Percentiles rank a stretch among this genome's conserved stretches.
These are phyloP conservation scores for Suillus placidus DNA, from an alignment of 768 basidiomycete genomes.

Conservation along the genomic window DNA sequence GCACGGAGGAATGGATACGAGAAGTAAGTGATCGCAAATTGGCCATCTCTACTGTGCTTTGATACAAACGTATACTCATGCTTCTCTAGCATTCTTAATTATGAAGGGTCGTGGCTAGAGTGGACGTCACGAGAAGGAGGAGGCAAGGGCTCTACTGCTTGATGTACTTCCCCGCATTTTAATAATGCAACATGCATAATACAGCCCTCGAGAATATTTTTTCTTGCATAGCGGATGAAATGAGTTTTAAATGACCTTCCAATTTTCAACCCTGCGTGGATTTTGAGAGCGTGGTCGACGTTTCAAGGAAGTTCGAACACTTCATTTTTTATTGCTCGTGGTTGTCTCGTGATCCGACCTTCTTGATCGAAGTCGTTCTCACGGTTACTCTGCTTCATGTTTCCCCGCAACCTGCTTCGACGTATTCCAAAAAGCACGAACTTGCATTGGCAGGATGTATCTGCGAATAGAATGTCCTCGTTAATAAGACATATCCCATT, in stretches of 20 bases:
- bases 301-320: neutral
- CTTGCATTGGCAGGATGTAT: conserved; percentile 2
- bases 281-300: neutral
- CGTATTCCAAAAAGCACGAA: conserved; percentile 3
- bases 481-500: neutral
- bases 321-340: neutral
- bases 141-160: conserved; percentile 33
- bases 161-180: conserved; percentile 8
- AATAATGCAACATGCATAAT: conserved; percentile 1
- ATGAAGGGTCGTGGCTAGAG: conserved; percentile 87
- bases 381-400: conserved; percentile 7
- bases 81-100: conserved; percentile 61
- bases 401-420: conserved; percentile 8
- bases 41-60: conserved; percentile 8
- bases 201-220: conserved; percentile 4
- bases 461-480: neutral
- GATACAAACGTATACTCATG: neutral
- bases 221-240: neutral
- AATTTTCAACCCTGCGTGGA: neutral
- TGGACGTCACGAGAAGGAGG: conserved; percentile 65
- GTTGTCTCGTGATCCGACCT: conserved; percentile 1
- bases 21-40: conserved; percentile 52
- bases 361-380: conserved; percentile 1
- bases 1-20: conserved; percentile 80
- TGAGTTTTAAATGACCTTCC: neutral